Percentiles rank a stretch among this genome's conserved stretches.
Conservation (phyloP, 2,329 filamentous ascomycete genomes). For the Paecilomyces niveus region DNA sequence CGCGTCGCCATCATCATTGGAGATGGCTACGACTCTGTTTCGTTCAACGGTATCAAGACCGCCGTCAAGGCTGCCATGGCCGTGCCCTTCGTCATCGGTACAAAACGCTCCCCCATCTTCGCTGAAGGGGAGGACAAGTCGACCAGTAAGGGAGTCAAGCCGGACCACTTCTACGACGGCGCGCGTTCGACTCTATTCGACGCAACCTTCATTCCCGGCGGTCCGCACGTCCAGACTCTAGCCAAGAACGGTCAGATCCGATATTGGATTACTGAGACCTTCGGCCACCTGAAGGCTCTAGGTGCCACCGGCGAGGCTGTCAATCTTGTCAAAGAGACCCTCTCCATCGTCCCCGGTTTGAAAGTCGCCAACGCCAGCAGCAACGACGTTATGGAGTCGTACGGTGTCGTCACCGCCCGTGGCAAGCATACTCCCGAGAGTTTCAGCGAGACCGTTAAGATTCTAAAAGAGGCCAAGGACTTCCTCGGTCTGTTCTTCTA, state of each 20-base stretch:
- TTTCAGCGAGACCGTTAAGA: constrained; percentile 55
- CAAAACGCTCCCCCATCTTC: constrained; percentile 59
- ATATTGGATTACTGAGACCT: constrained; percentile 73
- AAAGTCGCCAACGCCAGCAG: constrained; percentile 42
- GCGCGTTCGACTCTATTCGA: constrained; percentile 73
- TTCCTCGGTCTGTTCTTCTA: constrained; percentile 67
- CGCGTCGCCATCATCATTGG: constrained; percentile 51
- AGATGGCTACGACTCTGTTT: constrained; percentile 41
- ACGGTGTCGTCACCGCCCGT: constrained; percentile 67
- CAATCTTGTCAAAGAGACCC: constrained; percentile 49
- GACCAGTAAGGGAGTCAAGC: constrained; percentile 37
- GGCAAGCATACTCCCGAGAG: constrained; percentile 46
- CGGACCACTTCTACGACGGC: constrained; percentile 73
- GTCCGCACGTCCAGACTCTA: constrained; percentile 51
- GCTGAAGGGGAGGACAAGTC: constrained; percentile 48
- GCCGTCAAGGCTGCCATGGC: constrained; percentile 58
- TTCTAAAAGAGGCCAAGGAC: constrained; percentile 59
- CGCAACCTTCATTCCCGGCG: constrained; percentile 67
- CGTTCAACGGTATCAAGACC: constrained; percentile 58
- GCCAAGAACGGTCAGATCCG: constrained; percentile 63
- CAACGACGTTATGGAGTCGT: constrained; percentile 55
- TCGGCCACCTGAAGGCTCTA: constrained; percentile 74
- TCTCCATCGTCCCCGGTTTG: constrained; percentile 40
- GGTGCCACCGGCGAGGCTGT: constrained; percentile 68
- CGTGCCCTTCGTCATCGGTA: constrained; percentile 62